Evolutionary conservation across 257 asterid species (phyloP).

Genomic region (Linaria vulgaris): DNA sequence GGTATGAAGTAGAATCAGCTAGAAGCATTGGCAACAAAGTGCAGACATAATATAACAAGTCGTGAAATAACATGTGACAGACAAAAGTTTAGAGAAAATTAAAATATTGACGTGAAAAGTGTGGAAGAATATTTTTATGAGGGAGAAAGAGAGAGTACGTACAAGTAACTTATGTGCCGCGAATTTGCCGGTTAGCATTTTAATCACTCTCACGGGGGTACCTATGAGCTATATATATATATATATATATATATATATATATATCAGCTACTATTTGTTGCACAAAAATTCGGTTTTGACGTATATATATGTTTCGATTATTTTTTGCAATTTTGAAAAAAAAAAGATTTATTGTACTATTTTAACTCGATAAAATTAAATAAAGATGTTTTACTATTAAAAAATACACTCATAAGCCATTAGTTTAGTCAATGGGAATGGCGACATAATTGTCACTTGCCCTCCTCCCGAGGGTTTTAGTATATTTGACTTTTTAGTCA

Average conservation of each 20-base stretch:
- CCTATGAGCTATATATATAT: too few species aligned
- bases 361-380: too few species aligned
- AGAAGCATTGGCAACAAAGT: constrained; percentile 14
- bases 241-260: too few species aligned
- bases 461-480: constrained; percentile 30
- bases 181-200: constrained; percentile 62
- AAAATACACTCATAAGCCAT: too few species aligned
- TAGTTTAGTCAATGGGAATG: constrained; percentile 30
- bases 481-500: not conserved
- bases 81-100: constrained; percentile 26
- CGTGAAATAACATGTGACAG: constrained; percentile 39
- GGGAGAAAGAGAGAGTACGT: constrained; percentile 4
- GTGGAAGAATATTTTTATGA: constrained; percentile 12
- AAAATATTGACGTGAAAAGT: constrained; percentile 27
- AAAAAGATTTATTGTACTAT: too few species aligned
- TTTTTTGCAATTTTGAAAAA: too few species aligned
- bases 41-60: not conserved
- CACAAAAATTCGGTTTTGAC: too few species aligned
- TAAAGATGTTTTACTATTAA: too few species aligned
- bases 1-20: not conserved
- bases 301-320: too few species aligned
- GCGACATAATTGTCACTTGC: constrained; percentile 29
- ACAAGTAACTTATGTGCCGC: constrained; percentile 47
- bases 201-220: constrained; percentile 70
- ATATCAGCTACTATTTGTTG: too few species aligned